phyloP scores from a whole-genome alignment of 1,284 basidiomycete species.

The Sphagnurus paluster region DNA sequence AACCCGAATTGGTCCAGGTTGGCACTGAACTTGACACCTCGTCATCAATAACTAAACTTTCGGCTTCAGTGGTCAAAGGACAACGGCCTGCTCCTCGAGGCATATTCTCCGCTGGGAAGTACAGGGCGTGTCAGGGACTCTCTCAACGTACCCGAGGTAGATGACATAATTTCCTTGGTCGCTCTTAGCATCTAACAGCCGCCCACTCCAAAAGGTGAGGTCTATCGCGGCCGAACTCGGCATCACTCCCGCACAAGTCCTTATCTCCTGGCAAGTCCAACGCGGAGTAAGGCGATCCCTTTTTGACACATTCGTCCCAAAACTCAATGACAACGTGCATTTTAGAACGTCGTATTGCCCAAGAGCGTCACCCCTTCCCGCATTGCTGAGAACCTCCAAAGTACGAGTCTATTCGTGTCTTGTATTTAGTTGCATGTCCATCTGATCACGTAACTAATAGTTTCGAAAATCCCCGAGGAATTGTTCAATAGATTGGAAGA shows the following conservation, averaged over 20 bases:
- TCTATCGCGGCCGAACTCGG: constrained; percentile 62
- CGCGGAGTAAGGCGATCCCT: constrained; percentile 56
- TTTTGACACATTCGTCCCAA: not conserved
- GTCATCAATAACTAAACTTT: not conserved
- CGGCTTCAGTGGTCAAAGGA: constrained; percentile 57
- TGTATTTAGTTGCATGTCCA: not conserved
- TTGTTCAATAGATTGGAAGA: constrained; percentile 61
- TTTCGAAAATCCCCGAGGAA: constrained; percentile 51
- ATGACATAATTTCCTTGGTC: not conserved
- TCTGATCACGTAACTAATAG: constrained; percentile 28
- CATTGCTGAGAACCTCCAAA: constrained; percentile 69
- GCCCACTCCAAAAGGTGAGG: constrained; percentile 40
- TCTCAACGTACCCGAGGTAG: constrained; percentile 54
- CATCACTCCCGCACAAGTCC: constrained; percentile 76
- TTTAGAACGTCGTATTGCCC: constrained; percentile 69
- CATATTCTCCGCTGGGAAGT: constrained; percentile 80
- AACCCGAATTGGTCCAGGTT: constrained; percentile 77
- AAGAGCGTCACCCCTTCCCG: constrained; percentile 78
- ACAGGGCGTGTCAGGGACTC: constrained; percentile 55
- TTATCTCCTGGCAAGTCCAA: constrained; percentile 81
- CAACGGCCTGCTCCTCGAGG: constrained; percentile 67
- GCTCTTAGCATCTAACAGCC: no score
- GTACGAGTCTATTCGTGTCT: constrained; percentile 31
- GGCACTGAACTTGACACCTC: constrained; percentile 21
- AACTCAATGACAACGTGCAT: constrained; percentile 1